These are phyloP conservation scores for Xylariaceae sp. DNA, from an alignment of 2,329 filamentous ascomycete genomes.

Conservation along the genomic window DNA sequence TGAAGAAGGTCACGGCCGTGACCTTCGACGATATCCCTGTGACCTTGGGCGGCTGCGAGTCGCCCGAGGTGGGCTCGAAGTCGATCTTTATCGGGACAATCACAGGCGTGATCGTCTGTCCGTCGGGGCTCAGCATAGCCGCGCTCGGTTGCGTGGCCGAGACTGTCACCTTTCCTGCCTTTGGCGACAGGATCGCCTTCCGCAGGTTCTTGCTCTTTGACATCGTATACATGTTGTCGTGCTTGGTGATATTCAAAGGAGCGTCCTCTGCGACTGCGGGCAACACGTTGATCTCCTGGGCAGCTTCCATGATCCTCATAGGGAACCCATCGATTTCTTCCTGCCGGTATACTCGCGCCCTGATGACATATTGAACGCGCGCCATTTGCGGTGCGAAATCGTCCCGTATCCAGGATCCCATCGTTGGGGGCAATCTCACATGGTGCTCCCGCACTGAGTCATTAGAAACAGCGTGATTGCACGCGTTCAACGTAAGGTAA, in stretches of 20 bases:
- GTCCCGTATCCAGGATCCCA: conserved; percentile 56
- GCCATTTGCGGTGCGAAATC: conserved; percentile 60
- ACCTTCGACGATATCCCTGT: conserved; percentile 54
- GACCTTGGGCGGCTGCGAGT: conserved; percentile 51
- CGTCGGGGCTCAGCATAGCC: conserved; percentile 55
- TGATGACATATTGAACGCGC: conserved; percentile 55
- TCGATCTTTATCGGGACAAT: conserved; percentile 48
- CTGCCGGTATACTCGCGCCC: conserved; percentile 47
- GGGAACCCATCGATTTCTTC: conserved; percentile 32
- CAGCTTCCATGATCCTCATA: conserved; percentile 44
- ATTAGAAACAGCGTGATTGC: conserved; percentile 51
- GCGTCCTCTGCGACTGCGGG: conserved; percentile 53
- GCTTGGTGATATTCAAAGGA: conserved; percentile 51
- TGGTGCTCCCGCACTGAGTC: conserved; percentile 55
- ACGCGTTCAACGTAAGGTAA: conserved; percentile 59
- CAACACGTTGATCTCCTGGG: conserved; percentile 54
- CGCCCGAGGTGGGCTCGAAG: conserved; percentile 50
- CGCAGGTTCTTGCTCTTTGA: conserved; percentile 55
- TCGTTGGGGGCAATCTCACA: conserved; percentile 55
- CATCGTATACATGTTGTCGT: conserved; percentile 54
- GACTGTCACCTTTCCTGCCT: conserved; percentile 53
- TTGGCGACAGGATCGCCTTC: conserved; percentile 55
- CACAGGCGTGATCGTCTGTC: conserved; percentile 45
- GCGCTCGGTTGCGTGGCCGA: conserved; percentile 51
- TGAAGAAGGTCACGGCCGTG: conserved; percentile 55